Evolutionary conservation across 2,329 filamentous ascomycete genomes (phyloP).

Genomic region (Fusarium sp.): DNA sequence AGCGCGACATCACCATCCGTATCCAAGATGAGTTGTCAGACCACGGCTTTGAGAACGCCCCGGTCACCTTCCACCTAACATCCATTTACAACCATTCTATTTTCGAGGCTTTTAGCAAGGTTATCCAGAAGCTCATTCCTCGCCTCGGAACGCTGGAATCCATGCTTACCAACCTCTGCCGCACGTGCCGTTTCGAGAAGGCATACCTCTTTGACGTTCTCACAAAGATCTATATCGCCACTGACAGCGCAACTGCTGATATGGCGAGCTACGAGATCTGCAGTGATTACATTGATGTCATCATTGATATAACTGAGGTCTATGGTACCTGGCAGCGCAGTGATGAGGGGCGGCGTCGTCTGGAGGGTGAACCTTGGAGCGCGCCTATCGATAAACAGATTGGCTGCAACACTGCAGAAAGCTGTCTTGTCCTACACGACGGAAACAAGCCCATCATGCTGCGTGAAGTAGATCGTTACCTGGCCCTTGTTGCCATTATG

Average conservation of each 20-base stretch:
- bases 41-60: constrained; percentile 90
- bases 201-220: constrained; percentile 97
- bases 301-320: constrained; percentile 95
- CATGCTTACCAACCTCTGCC: constrained; percentile 91
- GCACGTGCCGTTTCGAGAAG: constrained; percentile 95
- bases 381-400: constrained; percentile 72
- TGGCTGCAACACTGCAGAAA: constrained; percentile 72
- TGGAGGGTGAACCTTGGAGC: constrained; percentile 70
- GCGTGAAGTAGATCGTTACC: constrained; percentile 76
- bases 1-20: constrained; percentile 94
- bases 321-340: constrained; percentile 80
- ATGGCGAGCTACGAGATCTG: constrained; percentile 98
- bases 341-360: constrained; percentile 61
- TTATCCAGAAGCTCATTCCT: constrained; percentile 96
- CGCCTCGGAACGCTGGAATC: constrained; percentile 92
- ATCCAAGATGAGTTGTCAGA: constrained; percentile 97
- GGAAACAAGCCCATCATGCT: constrained; percentile 72
- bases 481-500: constrained; percentile 87
- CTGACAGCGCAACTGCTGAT: constrained; percentile 90
- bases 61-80: constrained; percentile 94
- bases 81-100: constrained; percentile 99
- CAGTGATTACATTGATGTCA: constrained; percentile 97
- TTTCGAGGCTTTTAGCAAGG: constrained; percentile 97
- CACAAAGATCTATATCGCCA: constrained; percentile 98
- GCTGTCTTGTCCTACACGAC: constrained; percentile 73